These are phyloP conservation scores for Onygenales sp. DNA, from an alignment of 2,329 filamentous ascomycete species.

Conservation along the genomic window DNA sequence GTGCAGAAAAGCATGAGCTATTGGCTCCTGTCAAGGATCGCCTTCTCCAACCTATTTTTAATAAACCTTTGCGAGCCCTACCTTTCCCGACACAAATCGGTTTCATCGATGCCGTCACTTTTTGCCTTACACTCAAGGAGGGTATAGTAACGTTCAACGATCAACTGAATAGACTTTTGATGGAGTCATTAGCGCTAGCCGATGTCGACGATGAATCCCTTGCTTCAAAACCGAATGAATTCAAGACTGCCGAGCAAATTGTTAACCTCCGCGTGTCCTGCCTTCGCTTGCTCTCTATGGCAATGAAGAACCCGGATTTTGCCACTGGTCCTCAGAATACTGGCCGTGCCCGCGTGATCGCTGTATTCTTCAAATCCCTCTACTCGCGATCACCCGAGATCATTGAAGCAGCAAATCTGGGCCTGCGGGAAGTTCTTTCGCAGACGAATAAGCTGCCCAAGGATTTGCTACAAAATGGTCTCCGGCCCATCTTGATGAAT, in stretches of 20 bases:
- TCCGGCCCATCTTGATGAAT: conserved; percentile 92
- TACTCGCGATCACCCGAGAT: conserved; percentile 90
- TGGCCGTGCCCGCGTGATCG: conserved; percentile 61
- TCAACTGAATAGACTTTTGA: conserved; percentile 75
- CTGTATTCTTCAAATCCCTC: conserved; percentile 94
- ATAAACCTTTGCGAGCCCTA: conserved; percentile 83
- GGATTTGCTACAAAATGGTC: conserved; percentile 84
- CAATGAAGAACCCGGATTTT: conserved; percentile 89
- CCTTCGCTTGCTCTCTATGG: conserved; percentile 83
- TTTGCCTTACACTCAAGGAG: conserved; percentile 79
- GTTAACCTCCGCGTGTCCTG: conserved; percentile 86
- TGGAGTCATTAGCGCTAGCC: conserved; percentile 87
- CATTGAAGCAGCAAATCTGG: conserved; percentile 86
- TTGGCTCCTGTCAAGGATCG: conserved; percentile 84
- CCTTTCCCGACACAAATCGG: conserved; percentile 95
- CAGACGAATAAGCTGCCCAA: conserved; percentile 90
- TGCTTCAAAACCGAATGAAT: conserved; percentile 85
- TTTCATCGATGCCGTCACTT: conserved; percentile 95
- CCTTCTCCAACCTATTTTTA: conserved; percentile 83
- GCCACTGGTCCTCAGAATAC: conserved; percentile 62
- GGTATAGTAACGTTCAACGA: conserved; percentile 91
- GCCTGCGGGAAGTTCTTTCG: conserved; percentile 75
- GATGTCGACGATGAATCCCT: conserved; percentile 91
- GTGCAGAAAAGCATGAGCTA: conserved; percentile 75
- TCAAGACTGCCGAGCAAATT: conserved; percentile 91